A percentile compares a stretch with the other conserved stretches of the same genome.
phyloP scores from a whole-genome alignment of 768 basidiomycete genomes.

The Myochromella boudieri region DNA sequence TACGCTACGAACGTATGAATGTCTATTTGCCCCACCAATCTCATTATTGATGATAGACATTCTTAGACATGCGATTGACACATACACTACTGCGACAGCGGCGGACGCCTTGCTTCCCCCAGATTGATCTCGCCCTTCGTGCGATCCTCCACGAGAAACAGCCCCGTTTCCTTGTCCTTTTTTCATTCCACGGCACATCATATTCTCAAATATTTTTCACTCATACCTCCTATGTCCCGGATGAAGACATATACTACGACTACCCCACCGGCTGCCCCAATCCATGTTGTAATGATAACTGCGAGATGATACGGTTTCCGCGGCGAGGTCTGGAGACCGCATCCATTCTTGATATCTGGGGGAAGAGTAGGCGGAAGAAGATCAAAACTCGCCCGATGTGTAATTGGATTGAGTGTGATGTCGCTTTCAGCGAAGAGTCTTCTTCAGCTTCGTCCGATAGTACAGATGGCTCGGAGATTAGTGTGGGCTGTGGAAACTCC shows the following conservation, averaged over 20 bases:
- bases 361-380: conserved; percentile 50
- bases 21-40: conserved; percentile 1
- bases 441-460: conserved; percentile 27
- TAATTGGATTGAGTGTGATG: conserved; percentile 78
- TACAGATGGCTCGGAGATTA: conserved; percentile 44
- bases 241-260: conserved; percentile 71
- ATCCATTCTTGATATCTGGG: conserved; percentile 59
- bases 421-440: conserved; percentile 48
- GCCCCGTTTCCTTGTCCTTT: conserved; percentile 75
- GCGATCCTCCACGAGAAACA: conserved; percentile 75
- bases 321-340: conserved; percentile 62
- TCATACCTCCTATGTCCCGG: conserved; percentile 65
- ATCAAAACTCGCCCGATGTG: conserved; percentile 67
- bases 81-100: conserved; percentile 67
- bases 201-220: conserved; percentile 85
- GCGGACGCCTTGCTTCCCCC: conserved; percentile 79
- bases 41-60: neutral
- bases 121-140: conserved; percentile 76
- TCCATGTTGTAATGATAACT: conserved; percentile 77
- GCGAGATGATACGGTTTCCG: conserved; percentile 81
- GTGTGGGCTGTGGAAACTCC: conserved; percentile 30
- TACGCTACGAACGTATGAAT: conserved; percentile 73
- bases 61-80: conserved; percentile 61
- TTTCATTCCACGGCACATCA: conserved; percentile 78
- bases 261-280: conserved; percentile 81